Base-by-base conservation (phyloP, 208 protist species). In the Leishmania major region DNA sequence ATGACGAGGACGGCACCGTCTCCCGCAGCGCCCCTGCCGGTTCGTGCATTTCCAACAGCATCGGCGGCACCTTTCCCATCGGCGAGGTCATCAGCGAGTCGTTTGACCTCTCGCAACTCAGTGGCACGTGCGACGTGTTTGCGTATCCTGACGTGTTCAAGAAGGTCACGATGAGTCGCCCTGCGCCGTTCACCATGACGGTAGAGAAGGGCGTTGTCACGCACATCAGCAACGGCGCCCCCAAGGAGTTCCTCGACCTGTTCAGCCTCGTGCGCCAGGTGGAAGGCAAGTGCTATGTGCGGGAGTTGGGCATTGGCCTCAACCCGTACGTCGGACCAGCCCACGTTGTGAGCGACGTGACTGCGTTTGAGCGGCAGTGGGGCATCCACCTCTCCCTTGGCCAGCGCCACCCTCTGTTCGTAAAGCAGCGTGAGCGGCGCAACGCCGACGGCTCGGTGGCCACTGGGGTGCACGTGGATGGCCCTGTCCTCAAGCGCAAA, bases 51-150 rank as follows among this genome's bases (percentile, higher is more conserved):
- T 88, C 84, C 51, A 93, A 85, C 78, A 96, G 93, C 82, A 96
- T 97, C 85, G 95, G 95, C 60, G 95, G 95, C 57, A 97, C 95
- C 43, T 98, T 97, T 80, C 95, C 94, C 22, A 94, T 97, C 77
- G 95, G 95, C 28, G 95, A 98, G 79, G 94, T 97, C 62, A 97
- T 98, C 88, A 95, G 86, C 79, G 95, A 98, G 84, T 93, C 93
- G 22, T 94, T 93, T 75, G 91, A 97, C 75, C 89, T 98, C 28
- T 92, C 91, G 19, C 82, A 90, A 79, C 91, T 98, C 49, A 95
- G 88, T 82, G 95, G 95, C 31, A 87, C 78, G 37, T 96, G 91
- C 71, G 81, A 88, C 75, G 89, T 98, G 51, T 97, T 97, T 81
- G 95, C 94, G 45, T 98, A 94, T 79, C 95, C 95, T 2, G 92